phyloP scores from a whole-genome alignment of 2,329 filamentous ascomycete species.

The Dactylellina cionopaga region DNA sequence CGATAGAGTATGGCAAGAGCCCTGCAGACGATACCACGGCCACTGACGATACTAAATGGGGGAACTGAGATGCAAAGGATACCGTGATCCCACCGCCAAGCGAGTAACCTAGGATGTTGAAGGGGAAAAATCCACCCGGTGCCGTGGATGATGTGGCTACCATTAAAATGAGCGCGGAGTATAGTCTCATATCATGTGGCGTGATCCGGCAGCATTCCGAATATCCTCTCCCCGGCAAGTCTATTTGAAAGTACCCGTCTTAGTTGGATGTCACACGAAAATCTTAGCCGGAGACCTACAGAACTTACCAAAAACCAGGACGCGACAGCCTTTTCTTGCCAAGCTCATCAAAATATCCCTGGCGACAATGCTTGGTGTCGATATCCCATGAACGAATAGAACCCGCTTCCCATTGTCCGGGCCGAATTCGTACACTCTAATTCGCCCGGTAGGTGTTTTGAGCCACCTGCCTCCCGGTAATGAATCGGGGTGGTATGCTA shows the following conservation, averaged over 20 bases:
- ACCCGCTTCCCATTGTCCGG: slow-evolving; percentile 76
- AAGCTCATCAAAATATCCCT: slow-evolving; percentile 74
- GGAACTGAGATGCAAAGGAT: slow-evolving; percentile 75
- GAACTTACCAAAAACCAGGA: slow-evolving; percentile 77
- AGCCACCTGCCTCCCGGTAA: slow-evolving; percentile 77
- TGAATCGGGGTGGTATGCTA: slow-evolving; percentile 75
- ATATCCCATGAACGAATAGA: slow-evolving; percentile 81
- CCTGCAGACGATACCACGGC: slow-evolving; percentile 83
- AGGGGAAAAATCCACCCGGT: slow-evolving; percentile 72
- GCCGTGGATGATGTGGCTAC: slow-evolving; percentile 67
- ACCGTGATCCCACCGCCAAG: slow-evolving; percentile 79
- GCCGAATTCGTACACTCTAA: slow-evolving; percentile 83
- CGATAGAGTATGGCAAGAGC: slow-evolving; percentile 73
- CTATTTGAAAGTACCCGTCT: slow-evolving; percentile 60
- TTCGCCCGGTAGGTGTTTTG: slow-evolving; percentile 73
- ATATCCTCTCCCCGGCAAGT: slow-evolving; percentile 81
- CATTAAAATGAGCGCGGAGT: slow-evolving; percentile 72
- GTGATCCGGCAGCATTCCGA: slow-evolving; percentile 72
- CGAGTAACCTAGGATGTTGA: slow-evolving; percentile 75
- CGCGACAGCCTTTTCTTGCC: slow-evolving; percentile 72
- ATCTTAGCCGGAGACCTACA: slow-evolving; percentile 15
- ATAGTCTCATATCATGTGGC: slow-evolving; percentile 72
- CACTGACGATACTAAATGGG: slow-evolving; percentile 73
- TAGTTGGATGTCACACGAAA: slow-evolving; percentile 1
- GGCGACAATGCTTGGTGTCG: slow-evolving; percentile 77